Conservation (phyloP, 768 basidiomycete genomes). For the Inosperma sp. region DNA sequence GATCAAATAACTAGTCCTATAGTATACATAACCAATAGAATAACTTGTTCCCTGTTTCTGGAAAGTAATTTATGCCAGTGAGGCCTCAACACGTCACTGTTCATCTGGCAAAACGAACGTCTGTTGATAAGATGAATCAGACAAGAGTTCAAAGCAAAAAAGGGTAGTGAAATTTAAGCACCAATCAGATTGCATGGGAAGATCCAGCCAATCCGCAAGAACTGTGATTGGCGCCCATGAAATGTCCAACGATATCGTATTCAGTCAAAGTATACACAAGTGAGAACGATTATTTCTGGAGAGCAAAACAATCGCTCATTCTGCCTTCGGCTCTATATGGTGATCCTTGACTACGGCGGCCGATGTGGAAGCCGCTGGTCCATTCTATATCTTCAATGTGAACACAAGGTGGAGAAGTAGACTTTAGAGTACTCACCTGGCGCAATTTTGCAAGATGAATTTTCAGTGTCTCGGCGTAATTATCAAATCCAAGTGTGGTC, state of each 20-base stretch:
- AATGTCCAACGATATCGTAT: background rate
- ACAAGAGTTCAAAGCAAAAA: too few relatives aligned
- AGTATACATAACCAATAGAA: too few relatives aligned
- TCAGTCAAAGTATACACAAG: background rate
- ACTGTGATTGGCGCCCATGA: constrained; percentile 3
- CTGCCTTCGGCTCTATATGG: constrained; percentile 28
- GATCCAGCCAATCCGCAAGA: background rate
- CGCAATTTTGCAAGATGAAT: constrained; percentile 89
- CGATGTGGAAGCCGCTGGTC: constrained; percentile 14
- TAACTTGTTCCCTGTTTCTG: too few relatives aligned
- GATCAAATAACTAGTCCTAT: too few relatives aligned
- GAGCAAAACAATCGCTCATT: constrained; percentile 22
- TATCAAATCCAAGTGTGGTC: constrained; percentile 87
- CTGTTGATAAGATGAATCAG: too few relatives aligned
- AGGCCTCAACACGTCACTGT: too few relatives aligned
- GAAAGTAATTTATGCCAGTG: too few relatives aligned
- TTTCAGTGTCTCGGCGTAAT: constrained; percentile 88
- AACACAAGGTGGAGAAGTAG: background rate
- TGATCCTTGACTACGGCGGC: constrained; percentile 21
- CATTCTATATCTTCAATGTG: constrained; percentile 10
- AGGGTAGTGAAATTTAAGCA: background rate
- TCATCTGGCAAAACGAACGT: too few relatives aligned
- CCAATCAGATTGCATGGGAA: constrained; percentile 7
- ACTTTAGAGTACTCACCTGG: constrained; percentile 45
- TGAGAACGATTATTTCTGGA: background rate